Percentiles rank a stretch among this genome's conserved stretches.
Conservation (phyloP, 805 yeast genomes). For the Ogataea salicorniae region DNA sequence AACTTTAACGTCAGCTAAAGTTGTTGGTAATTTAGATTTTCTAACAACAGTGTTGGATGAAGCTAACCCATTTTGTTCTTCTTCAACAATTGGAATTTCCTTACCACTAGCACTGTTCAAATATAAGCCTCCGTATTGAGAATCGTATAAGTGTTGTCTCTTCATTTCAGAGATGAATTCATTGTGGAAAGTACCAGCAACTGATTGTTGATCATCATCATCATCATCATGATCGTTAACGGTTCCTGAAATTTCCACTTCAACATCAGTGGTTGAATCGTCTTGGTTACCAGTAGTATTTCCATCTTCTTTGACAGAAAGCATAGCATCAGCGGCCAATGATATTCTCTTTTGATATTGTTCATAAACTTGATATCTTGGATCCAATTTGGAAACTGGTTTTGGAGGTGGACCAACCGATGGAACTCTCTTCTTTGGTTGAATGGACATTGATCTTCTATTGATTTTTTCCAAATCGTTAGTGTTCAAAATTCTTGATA, state of each 20-base stretch:
- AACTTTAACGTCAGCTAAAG: slow-evolving; percentile 57
- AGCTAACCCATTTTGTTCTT: slow-evolving; percentile 8
- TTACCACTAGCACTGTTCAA: background rate
- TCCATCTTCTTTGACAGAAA: slow-evolving; percentile 25
- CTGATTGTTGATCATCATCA: slow-evolving; percentile 5
- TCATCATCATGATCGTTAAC: slow-evolving; percentile 25
- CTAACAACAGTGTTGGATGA: slow-evolving; percentile 17
- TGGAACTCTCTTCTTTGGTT: slow-evolving; percentile 24
- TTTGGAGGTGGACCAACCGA: slow-evolving; percentile 39
- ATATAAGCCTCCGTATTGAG: slow-evolving; percentile 28
- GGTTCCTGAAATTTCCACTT: slow-evolving; percentile 34
- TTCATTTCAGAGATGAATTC: slow-evolving; percentile 42
- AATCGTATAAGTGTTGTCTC: slow-evolving; percentile 39
- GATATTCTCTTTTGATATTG: slow-evolving; percentile 38
- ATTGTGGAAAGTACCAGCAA: slow-evolving; percentile 30
- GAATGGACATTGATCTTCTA: slow-evolving; percentile 40
- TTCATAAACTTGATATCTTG: slow-evolving; percentile 49
- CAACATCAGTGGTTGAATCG: slow-evolving; percentile 14
- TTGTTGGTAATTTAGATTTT: slow-evolving; percentile 36
- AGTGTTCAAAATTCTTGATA: slow-evolving; percentile 36
- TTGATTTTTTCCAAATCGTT: slow-evolving; percentile 42
- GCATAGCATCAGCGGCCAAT: slow-evolving; percentile 36
- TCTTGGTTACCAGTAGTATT: slow-evolving; percentile 20
- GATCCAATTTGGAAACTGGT: slow-evolving; percentile 54
- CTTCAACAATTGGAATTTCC: slow-evolving; percentile 9